A percentile compares a stretch with the other conserved stretches of the same genome.
Evolutionary conservation across 257 asterid genomes (phyloP).

Genomic region (Handroanthus guayacan): DNA sequence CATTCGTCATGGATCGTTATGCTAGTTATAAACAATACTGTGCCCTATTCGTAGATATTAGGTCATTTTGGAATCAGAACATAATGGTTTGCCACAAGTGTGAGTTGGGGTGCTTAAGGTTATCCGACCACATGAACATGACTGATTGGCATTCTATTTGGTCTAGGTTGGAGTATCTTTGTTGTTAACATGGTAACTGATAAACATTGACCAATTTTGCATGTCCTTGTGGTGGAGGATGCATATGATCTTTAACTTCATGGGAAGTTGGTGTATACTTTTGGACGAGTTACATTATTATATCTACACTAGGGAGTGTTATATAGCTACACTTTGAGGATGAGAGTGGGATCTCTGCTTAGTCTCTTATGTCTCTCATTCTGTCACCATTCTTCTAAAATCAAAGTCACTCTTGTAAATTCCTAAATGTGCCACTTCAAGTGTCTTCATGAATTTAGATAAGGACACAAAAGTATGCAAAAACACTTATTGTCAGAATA

Average conservation of each 20-base stretch:
- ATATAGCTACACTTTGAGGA: background rate
- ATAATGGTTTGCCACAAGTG: background rate
- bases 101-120: constrained; percentile 24
- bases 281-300: background rate
- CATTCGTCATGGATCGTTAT: background rate
- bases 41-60: background rate
- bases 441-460: background rate
- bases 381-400: background rate
- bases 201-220: background rate
- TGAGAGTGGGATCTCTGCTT: background rate
- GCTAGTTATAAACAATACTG: constrained; percentile 2
- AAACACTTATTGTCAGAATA: background rate
- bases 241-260: background rate
- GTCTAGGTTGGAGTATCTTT: constrained; percentile 11
- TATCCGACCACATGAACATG: background rate
- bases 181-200: background rate
- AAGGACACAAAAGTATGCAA: background rate
- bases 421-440: background rate
- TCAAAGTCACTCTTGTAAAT: background rate
- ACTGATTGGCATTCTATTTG: background rate
- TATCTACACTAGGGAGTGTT: background rate
- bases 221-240: background rate
- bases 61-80: constrained; percentile 29
- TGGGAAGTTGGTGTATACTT: constrained; percentile 5
- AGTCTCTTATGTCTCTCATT: constrained; percentile 1